Evolutionary conservation across 2,329 filamentous ascomycete species (phyloP), one percentile per base, ranked within the genome.

Genomic region (Curvularia eragrostidis): DNA sequence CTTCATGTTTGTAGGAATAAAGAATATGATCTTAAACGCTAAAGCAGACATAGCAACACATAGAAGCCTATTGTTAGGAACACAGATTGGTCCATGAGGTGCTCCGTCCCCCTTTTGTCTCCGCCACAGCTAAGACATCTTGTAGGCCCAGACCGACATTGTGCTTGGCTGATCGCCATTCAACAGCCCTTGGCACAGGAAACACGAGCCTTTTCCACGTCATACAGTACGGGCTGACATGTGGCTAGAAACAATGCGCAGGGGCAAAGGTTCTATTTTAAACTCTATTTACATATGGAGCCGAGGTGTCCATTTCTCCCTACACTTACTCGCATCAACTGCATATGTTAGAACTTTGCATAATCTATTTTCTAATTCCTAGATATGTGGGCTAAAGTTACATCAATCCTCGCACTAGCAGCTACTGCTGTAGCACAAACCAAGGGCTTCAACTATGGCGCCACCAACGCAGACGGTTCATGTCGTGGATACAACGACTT

Each of bases 391-490:
- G 41, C 41, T n/a, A 43, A 26, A 13, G 30, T 54, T 41, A 56
- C 61, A 13, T 58, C 63, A 6, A 9, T 68, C n/a, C 23, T 68
- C 32, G 64, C 66, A 18, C 41, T 68, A 43, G 63, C 63, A 15
- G 48, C 64, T 8, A 62, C 63, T 12, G 73, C 73, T 58, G 49
- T 64, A 10, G 71, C 71, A 1, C 67, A 65, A 38, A 54, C 56
- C 54, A 69, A 71, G 32, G 90, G 90, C 65, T 91, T 91, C 85
- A 91, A 91, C 83, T 91, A 90, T 62, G 89, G 87, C 59, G 80
- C 83, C 52, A 83, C 82, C 57, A 86, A 86, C 70, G 83, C 81
- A 34, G 84, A 86, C 64, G 85, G 87, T 59, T 76, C 82, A 24
- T 77, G 81, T 73, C 89, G 90, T 78, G 66, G 71, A 54, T 84